Evolutionary conservation across 768 basidiomycete species (phyloP).

Genomic region (Mycena rebaudengoi): DNA sequence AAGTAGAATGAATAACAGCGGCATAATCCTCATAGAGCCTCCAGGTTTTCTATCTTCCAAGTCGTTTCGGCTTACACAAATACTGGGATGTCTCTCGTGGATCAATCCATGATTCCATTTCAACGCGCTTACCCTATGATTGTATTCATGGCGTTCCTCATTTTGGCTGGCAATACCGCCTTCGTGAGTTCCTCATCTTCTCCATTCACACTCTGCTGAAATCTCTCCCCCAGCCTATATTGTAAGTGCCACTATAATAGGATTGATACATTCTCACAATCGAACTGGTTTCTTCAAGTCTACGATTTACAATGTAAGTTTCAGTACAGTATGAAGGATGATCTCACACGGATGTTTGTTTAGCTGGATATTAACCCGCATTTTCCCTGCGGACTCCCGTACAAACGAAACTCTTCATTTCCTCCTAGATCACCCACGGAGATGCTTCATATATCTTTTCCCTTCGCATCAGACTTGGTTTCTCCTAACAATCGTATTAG

Average conservation of each 20-base stretch:
- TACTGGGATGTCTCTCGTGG: conserved; percentile 86
- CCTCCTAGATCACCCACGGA: conserved; percentile 92
- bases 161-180: conserved; percentile 92
- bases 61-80: conserved; percentile 89
- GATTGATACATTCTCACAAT: not conserved
- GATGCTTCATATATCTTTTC: conserved; percentile 91
- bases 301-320: conserved; percentile 86
- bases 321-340: not conserved
- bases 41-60: conserved; percentile 88
- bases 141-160: conserved; percentile 71
- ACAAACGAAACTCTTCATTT: conserved; percentile 86
- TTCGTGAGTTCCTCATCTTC: conserved; percentile 70
- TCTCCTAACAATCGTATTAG: conserved; percentile 71
- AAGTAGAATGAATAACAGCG: not conserved
- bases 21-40: not conserved
- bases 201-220: not conserved
- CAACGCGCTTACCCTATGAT: conserved; percentile 87
- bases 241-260: conserved; percentile 61
- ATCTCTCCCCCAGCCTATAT: conserved; percentile 70
- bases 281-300: conserved; percentile 45
- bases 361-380: conserved; percentile 80
- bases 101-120: conserved; percentile 93
- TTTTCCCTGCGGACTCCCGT: conserved; percentile 65
- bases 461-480: conserved; percentile 97
- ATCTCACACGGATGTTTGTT: not conserved